Evolutionary conservation across 2,329 filamentous ascomycete genomes (phyloP), one percentile per base, ranked within the genome.

Genomic region (Parascedosporium putredinis): DNA sequence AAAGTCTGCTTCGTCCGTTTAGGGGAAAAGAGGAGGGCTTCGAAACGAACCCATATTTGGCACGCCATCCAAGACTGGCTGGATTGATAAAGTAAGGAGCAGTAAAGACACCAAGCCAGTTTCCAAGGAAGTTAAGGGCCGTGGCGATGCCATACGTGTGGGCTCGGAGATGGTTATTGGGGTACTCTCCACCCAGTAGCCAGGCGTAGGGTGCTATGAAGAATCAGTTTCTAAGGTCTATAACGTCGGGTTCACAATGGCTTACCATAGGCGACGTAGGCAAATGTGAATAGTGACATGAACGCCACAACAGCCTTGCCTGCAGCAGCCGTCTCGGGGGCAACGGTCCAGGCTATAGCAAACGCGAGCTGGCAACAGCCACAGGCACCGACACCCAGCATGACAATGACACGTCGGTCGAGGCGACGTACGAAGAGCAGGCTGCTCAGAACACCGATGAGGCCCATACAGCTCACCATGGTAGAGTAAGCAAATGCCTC

Each of bases 11-110:
- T 20, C 16, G 38, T 20, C 12, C 20, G 38, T 42, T 24, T 16
- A 20, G 38, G 7, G 10, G 16, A 6, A 6, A 6, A 31, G 27
- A 31, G 6, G 12, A 20, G 20, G 20, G 20, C 12, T 14, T 9
- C 9, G 38, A 42, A 10, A 42, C 38, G 18, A 42, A 42, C 38
- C 61, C 63, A 45, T 64, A 65, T 52, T 59, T 61, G 0, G 62
- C 60, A 2, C 58, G 60, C 65, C 67, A 69, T 46, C 58, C 59
- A 5, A 69, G 59, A 25, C 63, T 62, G 1, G 64, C 63, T 0
- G 66, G 65, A 50, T 69, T 70, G 52, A 70, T 69, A 53, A 70
- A 70, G 50, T 69, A 70, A 0, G 67, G 67, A 3, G 66, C 66
- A 1, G 64, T 67, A 45, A 68, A 64, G 4, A 64, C 63, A 1